Base-by-base conservation (phyloP, 2,329 filamentous ascomycete genomes). In the Neonectria ditissima region DNA sequence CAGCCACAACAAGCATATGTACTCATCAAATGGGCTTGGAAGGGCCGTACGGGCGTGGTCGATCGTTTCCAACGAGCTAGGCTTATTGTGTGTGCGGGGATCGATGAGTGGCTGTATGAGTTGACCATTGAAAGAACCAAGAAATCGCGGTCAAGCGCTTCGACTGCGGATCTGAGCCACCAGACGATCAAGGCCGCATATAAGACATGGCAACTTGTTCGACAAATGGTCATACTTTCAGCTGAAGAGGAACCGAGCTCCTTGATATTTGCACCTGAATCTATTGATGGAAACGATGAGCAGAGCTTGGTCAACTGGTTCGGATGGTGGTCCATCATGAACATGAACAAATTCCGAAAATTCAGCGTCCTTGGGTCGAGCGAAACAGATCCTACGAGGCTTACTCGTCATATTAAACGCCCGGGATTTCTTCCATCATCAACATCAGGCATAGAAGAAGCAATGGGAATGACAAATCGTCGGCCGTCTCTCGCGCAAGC, bases 241-340 rank as follows among this genome's bases (percentile, higher is more conserved):
- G 37, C 65, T 69, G 24, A 41, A 11, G 68, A 66, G 14, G 54
- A 62, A 34, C 30, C 62, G 26, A 41, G 64, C 22, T 77, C 81
- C 4, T 69, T 89, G 6, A 72, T 84, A 2, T 83, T 81, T 71
- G 84, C 83, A 0, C 81, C 82, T 14, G 69, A 78, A 4, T 74
- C 66, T 1, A 85, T 90, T 48, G 83, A 88, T 59, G 79, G 82
- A 1, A 85, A 86, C 58, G 87, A 90, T 64, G 88, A 91, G 70
- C 85, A 89, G 70, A 88, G 84, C 60, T 77, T 91, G 28, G 82
- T 90, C 10, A 87, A 89, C 65, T 89, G 86, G 84, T 90, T 89
- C 72, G 86, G 84, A 1, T 85, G 80, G 74, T 90, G 87, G 88
- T 80, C 86, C 1, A 77, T 80, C 32, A 63, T 74, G 59, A 82